phyloP scores from a whole-genome alignment of 2,329 filamentous ascomycete genomes.

The Aspergillus sp. region DNA sequence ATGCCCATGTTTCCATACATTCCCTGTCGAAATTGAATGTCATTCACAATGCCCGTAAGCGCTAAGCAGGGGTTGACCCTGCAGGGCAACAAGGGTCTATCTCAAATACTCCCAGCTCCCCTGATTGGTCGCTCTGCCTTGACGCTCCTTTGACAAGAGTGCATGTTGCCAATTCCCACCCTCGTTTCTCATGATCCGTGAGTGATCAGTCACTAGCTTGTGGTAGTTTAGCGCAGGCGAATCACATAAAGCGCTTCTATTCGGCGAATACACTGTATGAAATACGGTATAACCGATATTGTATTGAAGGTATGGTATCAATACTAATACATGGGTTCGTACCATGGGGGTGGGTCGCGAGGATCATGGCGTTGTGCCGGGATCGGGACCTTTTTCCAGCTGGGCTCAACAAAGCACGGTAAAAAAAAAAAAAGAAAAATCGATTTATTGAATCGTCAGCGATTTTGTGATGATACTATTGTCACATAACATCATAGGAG shows the following conservation, averaged over 20 bases:
- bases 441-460: not conserved
- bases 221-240: too few relatives aligned
- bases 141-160: slow-evolving; percentile 11
- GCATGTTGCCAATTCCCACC: slow-evolving; percentile 10
- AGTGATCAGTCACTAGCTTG: not conserved
- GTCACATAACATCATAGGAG: too few relatives aligned
- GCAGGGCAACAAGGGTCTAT: slow-evolving; percentile 23
- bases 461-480: not conserved
- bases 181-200: not conserved
- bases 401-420: not conserved
- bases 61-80: slow-evolving; percentile 22
- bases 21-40: not conserved
- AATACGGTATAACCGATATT: not conserved
- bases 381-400: not conserved
- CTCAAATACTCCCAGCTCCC: slow-evolving; percentile 27
- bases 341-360: slow-evolving; percentile 18
- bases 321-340: slow-evolving; percentile 4
- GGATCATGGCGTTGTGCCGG: slow-evolving; percentile 8
- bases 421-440: not conserved
- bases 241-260: not conserved
- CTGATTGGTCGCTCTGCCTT: slow-evolving; percentile 18
- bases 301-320: not conserved
- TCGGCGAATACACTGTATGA: not conserved
- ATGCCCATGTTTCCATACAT: not conserved
- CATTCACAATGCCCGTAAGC: slow-evolving; percentile 14